phyloP scores from a whole-genome alignment of 176 grass and related monocot genomes.

The Triticum aestivum region IWGSC_CS_RefSeq_v2.1 NC_057808.1:416819053-416819552 shows the following conservation, averaged over 20 bases:
- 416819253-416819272: slow-evolving; percentile 92
- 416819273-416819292: slow-evolving; percentile 98
- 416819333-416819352: slow-evolving; percentile 49
- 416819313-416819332: slow-evolving; percentile 96
- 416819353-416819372: neutral
- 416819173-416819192: slow-evolving; percentile 18
- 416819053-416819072: neutral
- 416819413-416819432: slow-evolving; percentile 44
- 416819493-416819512: slow-evolving; percentile 78
- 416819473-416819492: slow-evolving; percentile 91
- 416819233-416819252: slow-evolving; percentile 99
- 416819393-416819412: neutral
- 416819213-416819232: slow-evolving; percentile 91
- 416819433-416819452: slow-evolving; percentile 98
- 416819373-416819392: slow-evolving; percentile 10
- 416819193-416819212: slow-evolving; percentile 97
- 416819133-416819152: neutral
- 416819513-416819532: slow-evolving; percentile 68
- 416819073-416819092: neutral
- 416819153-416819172: neutral
- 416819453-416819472: slow-evolving; percentile 81
- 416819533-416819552: slow-evolving; percentile 67
- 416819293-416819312: slow-evolving; percentile 94
- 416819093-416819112: neutral
- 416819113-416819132: neutral